phyloP scores from a whole-genome alignment of 1,139 yeast species.

The Blastobotrys buckinghamii region DNA sequence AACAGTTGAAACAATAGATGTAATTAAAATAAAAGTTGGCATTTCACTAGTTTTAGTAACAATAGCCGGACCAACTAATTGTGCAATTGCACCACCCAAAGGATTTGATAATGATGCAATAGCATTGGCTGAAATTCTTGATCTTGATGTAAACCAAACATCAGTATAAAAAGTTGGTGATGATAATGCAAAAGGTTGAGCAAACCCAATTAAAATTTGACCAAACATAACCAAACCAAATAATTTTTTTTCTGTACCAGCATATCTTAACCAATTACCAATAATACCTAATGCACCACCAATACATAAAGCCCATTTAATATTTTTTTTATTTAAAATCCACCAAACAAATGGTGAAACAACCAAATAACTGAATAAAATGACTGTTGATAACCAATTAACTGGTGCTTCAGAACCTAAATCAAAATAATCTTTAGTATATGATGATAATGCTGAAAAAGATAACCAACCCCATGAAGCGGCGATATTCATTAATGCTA shows the following conservation, averaged over 20 bases:
- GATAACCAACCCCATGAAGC: constrained; percentile 36
- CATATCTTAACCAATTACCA: constrained; percentile 33
- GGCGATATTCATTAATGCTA: constrained; percentile 31
- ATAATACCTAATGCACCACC: constrained; percentile 26
- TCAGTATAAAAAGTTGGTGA: constrained; percentile 34
- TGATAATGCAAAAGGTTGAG: constrained; percentile 34
- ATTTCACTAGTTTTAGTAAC: constrained; percentile 25
- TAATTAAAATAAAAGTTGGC: constrained; percentile 27
- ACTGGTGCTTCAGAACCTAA: constrained; percentile 29
- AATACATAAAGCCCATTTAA: constrained; percentile 24
- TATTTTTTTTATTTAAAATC: constrained; percentile 21
- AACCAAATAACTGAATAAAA: constrained; percentile 30
- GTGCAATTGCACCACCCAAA: constrained; percentile 37
- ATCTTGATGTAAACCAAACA: constrained; percentile 33
- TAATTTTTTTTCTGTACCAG: constrained; percentile 25
- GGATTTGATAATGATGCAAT: constrained; percentile 35
- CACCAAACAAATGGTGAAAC: constrained; percentile 29
- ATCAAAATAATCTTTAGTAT: constrained; percentile 24
- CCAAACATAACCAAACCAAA: constrained; percentile 33
- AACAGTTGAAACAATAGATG: constrained; percentile 28
- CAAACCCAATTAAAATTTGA: constrained; percentile 34
- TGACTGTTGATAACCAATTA: constrained; percentile 35
- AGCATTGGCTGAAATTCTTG: constrained; percentile 35
- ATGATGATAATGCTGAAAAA: constrained; percentile 31
- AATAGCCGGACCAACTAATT: constrained; percentile 33